Evolutionary conservation across 2,329 filamentous ascomycete genomes (phyloP).

Genomic region (Fusarium kyushuense): DNA sequence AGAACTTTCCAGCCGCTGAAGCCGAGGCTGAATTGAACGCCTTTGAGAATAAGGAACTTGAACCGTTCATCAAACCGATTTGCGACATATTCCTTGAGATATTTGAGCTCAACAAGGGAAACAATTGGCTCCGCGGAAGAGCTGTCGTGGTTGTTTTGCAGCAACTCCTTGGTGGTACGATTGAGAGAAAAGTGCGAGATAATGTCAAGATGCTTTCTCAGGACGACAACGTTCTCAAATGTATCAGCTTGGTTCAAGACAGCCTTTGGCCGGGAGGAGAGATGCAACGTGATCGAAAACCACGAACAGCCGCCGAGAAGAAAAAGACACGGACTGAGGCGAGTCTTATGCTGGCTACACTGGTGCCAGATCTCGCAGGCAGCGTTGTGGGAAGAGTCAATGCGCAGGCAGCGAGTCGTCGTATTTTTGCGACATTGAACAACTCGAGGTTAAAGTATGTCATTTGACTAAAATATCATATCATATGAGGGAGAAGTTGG

Average conservation of each 20-base stretch:
- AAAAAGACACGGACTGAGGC: conserved; percentile 86
- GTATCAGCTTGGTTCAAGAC: conserved; percentile 78
- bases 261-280: conserved; percentile 84
- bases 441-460: conserved; percentile 90
- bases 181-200: conserved; percentile 94
- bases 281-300: conserved; percentile 60
- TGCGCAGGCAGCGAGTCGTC: conserved; percentile 88
- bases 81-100: conserved; percentile 97
- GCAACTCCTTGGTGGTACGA: conserved; percentile 93
- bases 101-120: conserved; percentile 93
- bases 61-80: conserved; percentile 98
- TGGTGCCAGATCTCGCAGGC: conserved; percentile 90
- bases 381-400: conserved; percentile 94
- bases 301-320: conserved; percentile 79
- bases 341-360: conserved; percentile 85
- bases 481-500: neutral
- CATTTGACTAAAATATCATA: neutral
- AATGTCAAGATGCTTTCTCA: conserved; percentile 78
- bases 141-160: conserved; percentile 97
- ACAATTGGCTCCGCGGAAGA: conserved; percentile 95
- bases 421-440: conserved; percentile 91
- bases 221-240: conserved; percentile 82
- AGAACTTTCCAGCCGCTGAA: conserved; percentile 71
- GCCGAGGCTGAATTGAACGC: conserved; percentile 94
- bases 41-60: conserved; percentile 88